A percentile compares a stretch with the other conserved stretches of the same genome.
Conservation (phyloP, 495 filamentous ascomycete species). For the Daldinia grandis region DNA sequence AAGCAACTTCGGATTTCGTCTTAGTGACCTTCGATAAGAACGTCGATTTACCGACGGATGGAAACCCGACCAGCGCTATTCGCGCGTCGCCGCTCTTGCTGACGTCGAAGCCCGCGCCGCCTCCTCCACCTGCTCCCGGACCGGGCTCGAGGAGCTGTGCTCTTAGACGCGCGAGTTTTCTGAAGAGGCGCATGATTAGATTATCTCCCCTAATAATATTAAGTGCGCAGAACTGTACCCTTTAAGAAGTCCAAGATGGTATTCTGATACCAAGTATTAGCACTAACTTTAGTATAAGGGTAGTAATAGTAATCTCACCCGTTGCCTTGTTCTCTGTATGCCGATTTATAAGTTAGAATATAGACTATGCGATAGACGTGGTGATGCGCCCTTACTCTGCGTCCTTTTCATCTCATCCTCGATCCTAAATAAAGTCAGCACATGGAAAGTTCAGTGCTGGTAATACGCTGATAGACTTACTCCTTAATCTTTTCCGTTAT, state of each 20-base stretch:
- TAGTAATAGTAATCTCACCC: conserved; percentile 62
- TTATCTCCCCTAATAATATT: background rate
- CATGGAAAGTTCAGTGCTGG: background rate
- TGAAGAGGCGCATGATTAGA: conserved; percentile 48
- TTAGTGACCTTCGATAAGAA: conserved; percentile 99
- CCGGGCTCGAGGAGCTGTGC: conserved; percentile 95
- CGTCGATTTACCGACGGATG: conserved; percentile 98
- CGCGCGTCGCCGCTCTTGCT: conserved; percentile 97
- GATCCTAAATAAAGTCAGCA: conserved; percentile 69
- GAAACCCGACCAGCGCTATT: conserved; percentile 96
- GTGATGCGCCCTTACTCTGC: conserved; percentile 73
- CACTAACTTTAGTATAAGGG: background rate
- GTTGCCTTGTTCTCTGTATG: conserved; percentile 96
- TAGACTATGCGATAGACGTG: conserved; percentile 10
- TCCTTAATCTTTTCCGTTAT: conserved; percentile 99
- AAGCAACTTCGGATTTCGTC: conserved; percentile 94
- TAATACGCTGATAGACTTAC: conserved; percentile 57
- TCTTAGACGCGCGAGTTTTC: conserved; percentile 94
- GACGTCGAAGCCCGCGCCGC: conserved; percentile 88
- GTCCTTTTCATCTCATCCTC: conserved; percentile 99
- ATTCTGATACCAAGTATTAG: conserved; percentile 67
- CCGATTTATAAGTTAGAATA: conserved; percentile 40
- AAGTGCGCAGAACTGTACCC: conserved; percentile 65
- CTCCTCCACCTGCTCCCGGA: conserved; percentile 79
- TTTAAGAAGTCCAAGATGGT: conserved; percentile 97